These are phyloP conservation scores for Fusarium veterinarium DNA, from an alignment of 2,329 filamentous ascomycete species.

Conservation along the genomic window DNA sequence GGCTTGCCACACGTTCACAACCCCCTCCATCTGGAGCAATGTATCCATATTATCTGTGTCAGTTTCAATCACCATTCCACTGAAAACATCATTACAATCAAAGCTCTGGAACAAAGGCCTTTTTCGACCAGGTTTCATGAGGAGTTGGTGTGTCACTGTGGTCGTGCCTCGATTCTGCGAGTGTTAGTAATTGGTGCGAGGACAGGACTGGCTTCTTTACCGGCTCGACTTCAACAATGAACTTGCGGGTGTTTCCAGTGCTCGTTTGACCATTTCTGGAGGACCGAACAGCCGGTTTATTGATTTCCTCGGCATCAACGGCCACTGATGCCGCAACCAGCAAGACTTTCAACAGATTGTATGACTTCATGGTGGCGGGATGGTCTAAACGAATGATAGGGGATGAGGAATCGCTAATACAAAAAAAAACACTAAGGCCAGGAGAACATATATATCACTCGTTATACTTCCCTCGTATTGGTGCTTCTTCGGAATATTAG, in stretches of 20 bases:
- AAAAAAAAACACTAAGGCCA: not conserved
- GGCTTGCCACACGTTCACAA: slow-evolving; percentile 53
- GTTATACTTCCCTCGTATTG: not conserved
- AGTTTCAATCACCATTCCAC: slow-evolving; percentile 50
- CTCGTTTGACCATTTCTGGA: not conserved
- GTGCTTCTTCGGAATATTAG: slow-evolving; percentile 42
- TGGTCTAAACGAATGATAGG: not conserved
- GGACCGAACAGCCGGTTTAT: not conserved
- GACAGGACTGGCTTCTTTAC: slow-evolving; percentile 24
- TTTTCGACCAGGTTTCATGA: slow-evolving; percentile 23
- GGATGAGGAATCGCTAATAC: not conserved
- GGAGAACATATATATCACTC: slow-evolving; percentile 6
- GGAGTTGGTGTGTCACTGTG: slow-evolving; percentile 41
- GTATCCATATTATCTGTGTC: slow-evolving; percentile 49
- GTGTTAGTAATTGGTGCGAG: slow-evolving; percentile 20
- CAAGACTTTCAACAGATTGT: slow-evolving; percentile 25
- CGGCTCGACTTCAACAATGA: slow-evolving; percentile 44
- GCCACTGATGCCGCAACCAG: slow-evolving; percentile 15
- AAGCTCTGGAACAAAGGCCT: slow-evolving; percentile 44
- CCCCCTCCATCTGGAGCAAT: slow-evolving; percentile 48
- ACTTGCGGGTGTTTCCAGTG: slow-evolving; percentile 34
- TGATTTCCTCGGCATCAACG: slow-evolving; percentile 16
- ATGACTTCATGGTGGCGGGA: slow-evolving; percentile 30
- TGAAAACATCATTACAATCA: slow-evolving; percentile 52
- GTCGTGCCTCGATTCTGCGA: slow-evolving; percentile 25